Evolutionary conservation across 1,284 basidiomycete species (phyloP).

Genomic region (Ustilago tritici): DNA sequence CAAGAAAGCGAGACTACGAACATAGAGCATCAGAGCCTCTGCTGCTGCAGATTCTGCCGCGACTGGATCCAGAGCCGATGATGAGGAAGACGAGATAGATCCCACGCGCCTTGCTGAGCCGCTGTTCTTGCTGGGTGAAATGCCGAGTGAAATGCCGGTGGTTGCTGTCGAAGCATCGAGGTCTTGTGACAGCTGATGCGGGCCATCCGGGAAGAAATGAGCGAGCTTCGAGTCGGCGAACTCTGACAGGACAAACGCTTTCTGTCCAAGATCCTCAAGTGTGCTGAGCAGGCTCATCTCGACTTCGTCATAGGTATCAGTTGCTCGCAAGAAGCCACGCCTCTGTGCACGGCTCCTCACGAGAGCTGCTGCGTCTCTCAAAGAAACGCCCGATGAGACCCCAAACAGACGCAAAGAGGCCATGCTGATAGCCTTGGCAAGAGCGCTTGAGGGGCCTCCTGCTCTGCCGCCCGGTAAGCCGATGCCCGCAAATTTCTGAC

Average conservation of each 20-base stretch:
- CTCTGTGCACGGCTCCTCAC: slow-evolving; percentile 66
- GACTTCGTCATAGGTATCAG: slow-evolving; percentile 42
- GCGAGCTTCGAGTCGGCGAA: slow-evolving; percentile 94
- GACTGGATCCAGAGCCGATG: slow-evolving; percentile 38
- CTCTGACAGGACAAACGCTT: slow-evolving; percentile 89
- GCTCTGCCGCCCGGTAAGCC: slow-evolving; percentile 18
- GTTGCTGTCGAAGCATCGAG: slow-evolving; percentile 36
- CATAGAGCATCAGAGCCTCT: slow-evolving; percentile 88
- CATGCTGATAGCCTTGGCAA: slow-evolving; percentile 83
- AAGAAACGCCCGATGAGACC: slow-evolving; percentile 71
- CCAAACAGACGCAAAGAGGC: slow-evolving; percentile 93
- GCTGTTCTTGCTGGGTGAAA: slow-evolving; percentile 32
- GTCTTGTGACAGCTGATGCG: slow-evolving; percentile 54
- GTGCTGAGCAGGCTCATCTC: slow-evolving; percentile 82
- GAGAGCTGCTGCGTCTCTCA: slow-evolving; percentile 57
- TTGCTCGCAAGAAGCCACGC: slow-evolving; percentile 40
- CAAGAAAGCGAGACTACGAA: slow-evolving; percentile 90
- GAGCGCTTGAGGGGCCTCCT: slow-evolving; percentile 58
- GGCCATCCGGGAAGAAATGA: slow-evolving; percentile 74
- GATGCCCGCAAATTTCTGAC: slow-evolving; percentile 34
- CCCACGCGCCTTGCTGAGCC: slow-evolving; percentile 26
- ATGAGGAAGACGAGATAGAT: slow-evolving; percentile 43
- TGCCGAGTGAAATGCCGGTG: slow-evolving; percentile 38
- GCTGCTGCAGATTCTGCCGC: slow-evolving; percentile 72
- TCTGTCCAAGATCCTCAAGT: slow-evolving; percentile 91